phyloP scores from a whole-genome alignment of 2,329 filamentous ascomycete species.

The Anisogramma anomala region DNA sequence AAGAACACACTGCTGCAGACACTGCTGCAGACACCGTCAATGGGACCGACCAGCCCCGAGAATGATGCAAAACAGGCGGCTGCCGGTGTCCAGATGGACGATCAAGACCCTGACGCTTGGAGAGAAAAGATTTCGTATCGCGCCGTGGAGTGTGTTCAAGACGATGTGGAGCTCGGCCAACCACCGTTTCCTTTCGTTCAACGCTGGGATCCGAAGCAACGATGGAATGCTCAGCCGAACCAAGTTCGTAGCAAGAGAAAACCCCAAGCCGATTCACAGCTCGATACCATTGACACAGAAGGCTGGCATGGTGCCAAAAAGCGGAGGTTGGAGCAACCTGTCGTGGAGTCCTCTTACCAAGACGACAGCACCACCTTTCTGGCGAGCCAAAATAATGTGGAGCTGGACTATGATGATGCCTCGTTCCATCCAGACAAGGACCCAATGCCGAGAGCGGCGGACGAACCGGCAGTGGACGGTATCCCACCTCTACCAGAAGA shows the following conservation, averaged over 20 bases:
- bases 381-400: conserved; percentile 18
- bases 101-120: conserved; percentile 55
- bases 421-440: conserved; percentile 19
- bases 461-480: conserved; percentile 40
- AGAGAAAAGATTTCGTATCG: conserved; percentile 59
- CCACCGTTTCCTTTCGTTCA: conserved; percentile 87
- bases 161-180: conserved; percentile 54
- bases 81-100: conserved; percentile 17
- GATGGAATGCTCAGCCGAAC: conserved; percentile 18
- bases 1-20: conserved; percentile 31
- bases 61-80: background rate
- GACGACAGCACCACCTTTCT: background rate
- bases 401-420: conserved; percentile 31
- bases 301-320: conserved; percentile 30
- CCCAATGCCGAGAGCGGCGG: conserved; percentile 16
- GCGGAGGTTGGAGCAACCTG: conserved; percentile 31
- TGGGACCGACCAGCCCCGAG: background rate
- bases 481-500: conserved; percentile 52
- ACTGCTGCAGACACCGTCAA: conserved; percentile 21
- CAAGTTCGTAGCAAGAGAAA: conserved; percentile 38
- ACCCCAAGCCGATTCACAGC: conserved; percentile 29
- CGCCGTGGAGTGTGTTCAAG: conserved; percentile 75
- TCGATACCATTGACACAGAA: conserved; percentile 26
- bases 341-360: background rate
- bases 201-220: conserved; percentile 73